Evolutionary conservation across 805 yeast genomes (phyloP).

Genomic region (Ogataea glucozyma): DNA sequence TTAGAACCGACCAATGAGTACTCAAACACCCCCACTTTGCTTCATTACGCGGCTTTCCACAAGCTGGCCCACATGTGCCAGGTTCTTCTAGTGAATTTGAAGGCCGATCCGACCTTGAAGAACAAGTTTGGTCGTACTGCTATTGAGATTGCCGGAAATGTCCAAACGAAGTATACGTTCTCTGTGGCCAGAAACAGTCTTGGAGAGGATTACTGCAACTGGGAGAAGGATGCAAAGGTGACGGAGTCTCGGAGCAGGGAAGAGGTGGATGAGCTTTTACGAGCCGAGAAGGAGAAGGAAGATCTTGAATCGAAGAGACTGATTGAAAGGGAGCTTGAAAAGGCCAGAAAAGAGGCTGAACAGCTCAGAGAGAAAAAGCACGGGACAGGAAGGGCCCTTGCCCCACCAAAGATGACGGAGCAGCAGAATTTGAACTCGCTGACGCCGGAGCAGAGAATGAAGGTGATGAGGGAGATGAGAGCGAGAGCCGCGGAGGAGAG

Average conservation of each 20-base stretch:
- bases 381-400: conserved; percentile 40
- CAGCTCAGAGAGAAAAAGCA: conserved; percentile 27
- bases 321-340: conserved; percentile 46
- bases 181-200: conserved; percentile 65
- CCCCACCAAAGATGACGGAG: conserved; percentile 23
- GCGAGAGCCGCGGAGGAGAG: conserved; percentile 97
- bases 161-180: conserved; percentile 52
- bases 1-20: conserved; percentile 59
- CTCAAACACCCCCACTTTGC: conserved; percentile 62
- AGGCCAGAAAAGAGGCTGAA: conserved; percentile 42
- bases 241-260: conserved; percentile 61
- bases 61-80: conserved; percentile 69
- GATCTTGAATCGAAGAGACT: conserved; percentile 41
- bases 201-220: conserved; percentile 70
- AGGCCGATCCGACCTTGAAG: conserved; percentile 65
- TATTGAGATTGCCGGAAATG: conserved; percentile 59
- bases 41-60: conserved; percentile 75
- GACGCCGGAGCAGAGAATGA: conserved; percentile 69
- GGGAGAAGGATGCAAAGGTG: conserved; percentile 62
- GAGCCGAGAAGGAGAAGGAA: conserved; percentile 35
- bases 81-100: conserved; percentile 58
- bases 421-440: conserved; percentile 58
- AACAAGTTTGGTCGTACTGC: conserved; percentile 65
- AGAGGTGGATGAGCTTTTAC: conserved; percentile 47
- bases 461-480: conserved; percentile 88